These are phyloP conservation scores for Talaromyces trachyspermus DNA, from an alignment of 495 filamentous ascomycete species.

Conservation along the genomic window DNA sequence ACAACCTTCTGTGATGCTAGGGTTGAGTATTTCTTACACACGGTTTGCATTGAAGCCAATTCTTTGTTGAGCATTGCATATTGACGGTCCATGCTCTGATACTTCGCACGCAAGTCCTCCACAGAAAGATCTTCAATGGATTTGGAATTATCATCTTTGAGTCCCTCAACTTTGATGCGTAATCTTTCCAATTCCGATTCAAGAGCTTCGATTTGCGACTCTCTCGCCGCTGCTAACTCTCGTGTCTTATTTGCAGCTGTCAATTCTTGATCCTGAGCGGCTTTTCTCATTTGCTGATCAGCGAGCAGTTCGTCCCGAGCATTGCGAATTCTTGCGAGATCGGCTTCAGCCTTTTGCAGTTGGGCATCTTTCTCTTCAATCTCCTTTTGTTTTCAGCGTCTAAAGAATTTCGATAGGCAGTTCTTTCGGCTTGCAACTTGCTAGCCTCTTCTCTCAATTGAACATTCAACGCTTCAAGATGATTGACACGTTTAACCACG, in stretches of 20 bases:
- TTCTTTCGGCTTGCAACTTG: constrained; percentile 76
- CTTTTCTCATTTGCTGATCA: constrained; percentile 72
- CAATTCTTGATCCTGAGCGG: constrained; percentile 68
- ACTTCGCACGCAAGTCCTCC: constrained; percentile 68
- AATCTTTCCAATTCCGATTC: constrained; percentile 76
- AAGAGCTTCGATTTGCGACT: constrained; percentile 66
- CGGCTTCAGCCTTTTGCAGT: constrained; percentile 70
- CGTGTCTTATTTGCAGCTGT: constrained; percentile 59
- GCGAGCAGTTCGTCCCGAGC: constrained; percentile 76
- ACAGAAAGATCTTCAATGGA: constrained; percentile 37
- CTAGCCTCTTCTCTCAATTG: constrained; percentile 78
- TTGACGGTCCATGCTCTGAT: constrained; percentile 64
- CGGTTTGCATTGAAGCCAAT: constrained; percentile 74
- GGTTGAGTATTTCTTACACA: constrained; percentile 77
- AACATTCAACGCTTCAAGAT: constrained; percentile 81
- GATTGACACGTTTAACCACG: constrained; percentile 81
- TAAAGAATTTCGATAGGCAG: constrained; percentile 67
- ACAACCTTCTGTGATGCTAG: constrained; percentile 80
- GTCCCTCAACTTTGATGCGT: constrained; percentile 40
- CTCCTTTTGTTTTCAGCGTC: constrained; percentile 65
- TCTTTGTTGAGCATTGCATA: constrained; percentile 80
- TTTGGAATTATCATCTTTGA: constrained; percentile 27
- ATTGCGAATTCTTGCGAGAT: constrained; percentile 76
- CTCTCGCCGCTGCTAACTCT: constrained; percentile 69
- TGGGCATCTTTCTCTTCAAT: constrained; percentile 73